Conservation (phyloP, 225 moss, liverwort and hornwort genomes). For the Marchantia polymorpha region DNA sequence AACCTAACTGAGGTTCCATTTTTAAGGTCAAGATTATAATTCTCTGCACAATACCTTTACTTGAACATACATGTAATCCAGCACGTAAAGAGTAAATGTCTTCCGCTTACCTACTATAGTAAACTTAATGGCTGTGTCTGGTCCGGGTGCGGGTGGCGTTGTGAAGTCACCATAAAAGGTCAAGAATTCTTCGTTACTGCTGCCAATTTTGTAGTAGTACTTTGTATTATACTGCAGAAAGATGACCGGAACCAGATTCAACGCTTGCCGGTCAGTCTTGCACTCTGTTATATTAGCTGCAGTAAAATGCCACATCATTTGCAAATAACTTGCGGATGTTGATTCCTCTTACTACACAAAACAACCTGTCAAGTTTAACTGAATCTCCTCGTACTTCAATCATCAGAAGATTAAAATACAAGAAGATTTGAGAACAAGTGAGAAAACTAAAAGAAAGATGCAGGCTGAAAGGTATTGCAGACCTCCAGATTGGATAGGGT, state of each 20-base stretch:
- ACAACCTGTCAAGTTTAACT: not conserved
- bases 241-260: not conserved
- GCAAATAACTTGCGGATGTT: not conserved
- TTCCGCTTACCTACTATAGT: slow-evolving; percentile 42
- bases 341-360: not conserved
- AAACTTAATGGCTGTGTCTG: slow-evolving; percentile 42
- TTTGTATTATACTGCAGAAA: slow-evolving; percentile 42
- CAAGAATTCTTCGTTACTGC: slow-evolving; percentile 28
- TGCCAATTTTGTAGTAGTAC: slow-evolving; percentile 50
- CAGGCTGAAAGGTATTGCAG: not conserved
- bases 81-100: not conserved
- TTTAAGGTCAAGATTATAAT: not conserved
- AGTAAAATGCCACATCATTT: not conserved
- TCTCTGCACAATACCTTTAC: too few relatives aligned
- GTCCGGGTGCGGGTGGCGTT: slow-evolving; percentile 49
- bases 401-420: too few relatives aligned
- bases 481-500: slow-evolving; percentile 38
- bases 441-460: too few relatives aligned
- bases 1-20: not conserved
- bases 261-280: not conserved
- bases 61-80: not conserved
- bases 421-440: not conserved
- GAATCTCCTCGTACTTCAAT: too few relatives aligned
- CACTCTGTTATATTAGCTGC: not conserved
- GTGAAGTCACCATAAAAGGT: slow-evolving; percentile 48